phyloP scores from a whole-genome alignment of 257 asterid species.

The Fraxinus cuspidata region DNA sequence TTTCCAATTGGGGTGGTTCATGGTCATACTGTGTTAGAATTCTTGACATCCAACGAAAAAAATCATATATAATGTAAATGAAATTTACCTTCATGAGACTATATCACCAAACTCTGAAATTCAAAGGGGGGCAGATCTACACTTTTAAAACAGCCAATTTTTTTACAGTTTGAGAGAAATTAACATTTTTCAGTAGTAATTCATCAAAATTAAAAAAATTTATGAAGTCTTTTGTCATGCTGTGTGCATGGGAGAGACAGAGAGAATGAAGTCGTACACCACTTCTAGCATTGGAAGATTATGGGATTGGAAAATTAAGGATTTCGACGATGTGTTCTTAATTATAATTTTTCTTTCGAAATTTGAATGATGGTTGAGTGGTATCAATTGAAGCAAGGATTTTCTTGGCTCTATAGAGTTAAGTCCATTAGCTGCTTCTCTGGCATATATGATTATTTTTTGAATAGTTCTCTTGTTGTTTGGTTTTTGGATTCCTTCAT shows the following conservation, averaged over 20 bases:
- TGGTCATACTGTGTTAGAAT: not conserved
- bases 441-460: not conserved
- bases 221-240: not conserved
- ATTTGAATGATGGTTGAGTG: not conserved
- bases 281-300: not conserved
- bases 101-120: not conserved
- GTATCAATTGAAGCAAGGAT: not conserved
- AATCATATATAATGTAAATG: not conserved
- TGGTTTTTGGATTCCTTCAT: conserved; percentile 18
- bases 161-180: not conserved
- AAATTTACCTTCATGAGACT: not conserved
- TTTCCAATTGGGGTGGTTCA: not conserved
- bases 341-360: not conserved
- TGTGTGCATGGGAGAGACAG: not conserved
- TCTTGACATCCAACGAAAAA: not conserved
- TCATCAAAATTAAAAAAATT: not conserved
- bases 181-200: not conserved
- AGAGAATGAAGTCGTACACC: not conserved
- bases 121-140: not conserved
- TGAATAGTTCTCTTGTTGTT: conserved; percentile 9
- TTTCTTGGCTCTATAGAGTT: conserved; percentile 20
- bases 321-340: not conserved
- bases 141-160: not conserved
- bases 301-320: not conserved
- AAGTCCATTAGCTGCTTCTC: not conserved